These are phyloP conservation scores for Dichotomocladium elegans DNA, from an alignment of 371 early-diverging fungal species.

Conservation along the genomic window DNA sequence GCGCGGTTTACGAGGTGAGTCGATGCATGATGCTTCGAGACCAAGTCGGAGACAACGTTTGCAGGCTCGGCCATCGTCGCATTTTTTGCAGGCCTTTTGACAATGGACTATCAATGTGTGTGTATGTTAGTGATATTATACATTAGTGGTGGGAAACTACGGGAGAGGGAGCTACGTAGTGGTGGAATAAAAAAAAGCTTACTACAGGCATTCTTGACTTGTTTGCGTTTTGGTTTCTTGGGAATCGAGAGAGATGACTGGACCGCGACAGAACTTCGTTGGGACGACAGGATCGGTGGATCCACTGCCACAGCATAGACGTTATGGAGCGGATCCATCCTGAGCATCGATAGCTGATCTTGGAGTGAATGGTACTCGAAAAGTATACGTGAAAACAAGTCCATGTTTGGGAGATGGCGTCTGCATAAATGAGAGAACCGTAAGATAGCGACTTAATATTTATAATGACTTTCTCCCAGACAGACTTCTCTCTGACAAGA, in stretches of 20 bases:
- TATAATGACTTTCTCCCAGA: no score
- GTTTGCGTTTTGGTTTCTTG: slow-evolving; percentile 47
- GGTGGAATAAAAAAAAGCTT: slow-evolving; percentile 12
- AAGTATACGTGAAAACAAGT: no score
- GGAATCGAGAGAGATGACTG: not conserved
- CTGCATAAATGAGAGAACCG: not conserved
- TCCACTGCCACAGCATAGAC: no score
- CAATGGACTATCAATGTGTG: slow-evolving; percentile 59
- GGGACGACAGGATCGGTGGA: not conserved
- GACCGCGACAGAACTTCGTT: not conserved
- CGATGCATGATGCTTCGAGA: slow-evolving; percentile 63
- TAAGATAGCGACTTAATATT: no score
- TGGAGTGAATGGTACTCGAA: not conserved
- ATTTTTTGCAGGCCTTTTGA: slow-evolving; percentile 87
- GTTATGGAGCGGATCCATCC: no score
- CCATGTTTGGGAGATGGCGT: not conserved
- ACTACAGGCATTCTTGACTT: slow-evolving; percentile 83
- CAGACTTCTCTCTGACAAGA: no score
- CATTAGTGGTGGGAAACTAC: not conserved
- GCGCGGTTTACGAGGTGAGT: slow-evolving; percentile 77
- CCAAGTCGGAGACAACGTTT: slow-evolving; percentile 73
- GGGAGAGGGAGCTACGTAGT: no score
- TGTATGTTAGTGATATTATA: not conserved
- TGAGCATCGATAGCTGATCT: no score
- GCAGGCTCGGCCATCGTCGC: slow-evolving; percentile 81